Percentiles rank a stretch among this genome's conserved stretches.
These are phyloP conservation scores for Stenogyne calaminthoides DNA, from an alignment of 305 asterid species.

Conservation along the genomic window DNA sequence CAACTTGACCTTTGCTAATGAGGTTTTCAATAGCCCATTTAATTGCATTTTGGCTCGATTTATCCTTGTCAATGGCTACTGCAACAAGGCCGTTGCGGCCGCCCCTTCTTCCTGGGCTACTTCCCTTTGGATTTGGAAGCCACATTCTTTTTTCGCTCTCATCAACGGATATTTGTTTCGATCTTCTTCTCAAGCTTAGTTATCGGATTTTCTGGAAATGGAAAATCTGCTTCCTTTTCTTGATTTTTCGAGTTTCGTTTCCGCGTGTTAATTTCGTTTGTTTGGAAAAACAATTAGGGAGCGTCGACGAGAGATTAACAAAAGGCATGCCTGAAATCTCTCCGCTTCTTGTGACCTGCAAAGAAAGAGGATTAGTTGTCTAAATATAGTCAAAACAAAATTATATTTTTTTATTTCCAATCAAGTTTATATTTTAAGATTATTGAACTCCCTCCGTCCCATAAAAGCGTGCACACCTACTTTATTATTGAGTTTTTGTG, in stretches of 20 bases:
- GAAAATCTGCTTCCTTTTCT: neutral
- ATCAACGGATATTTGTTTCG: slow-evolving; percentile 21
- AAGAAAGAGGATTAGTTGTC: slow-evolving; percentile 20
- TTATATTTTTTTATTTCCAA: neutral
- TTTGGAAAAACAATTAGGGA: slow-evolving; percentile 13
- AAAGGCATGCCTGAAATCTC: slow-evolving; percentile 42
- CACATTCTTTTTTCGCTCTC: slow-evolving; percentile 52
- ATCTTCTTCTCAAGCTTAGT: neutral
- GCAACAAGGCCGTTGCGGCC: slow-evolving; percentile 73
- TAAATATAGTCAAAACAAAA: slow-evolving; percentile 4
- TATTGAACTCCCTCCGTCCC: no score
- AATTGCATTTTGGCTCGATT: slow-evolving; percentile 66
- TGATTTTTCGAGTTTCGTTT: neutral
- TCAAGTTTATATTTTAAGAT: no score
- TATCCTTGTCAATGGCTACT: slow-evolving; percentile 74
- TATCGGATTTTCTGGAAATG: neutral
- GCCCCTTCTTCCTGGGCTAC: slow-evolving; percentile 31
- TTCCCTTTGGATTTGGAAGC: slow-evolving; percentile 49
- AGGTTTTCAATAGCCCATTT: slow-evolving; percentile 69
- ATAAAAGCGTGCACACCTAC: no score
- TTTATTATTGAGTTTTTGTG: no score
- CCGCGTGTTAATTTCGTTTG: slow-evolving; percentile 9
- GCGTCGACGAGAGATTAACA: slow-evolving; percentile 24
- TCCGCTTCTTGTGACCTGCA: slow-evolving; percentile 9
- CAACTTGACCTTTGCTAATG: slow-evolving; percentile 56